Conservation (phyloP, 805 yeast species). For the Starmerella davenportii region DNA sequence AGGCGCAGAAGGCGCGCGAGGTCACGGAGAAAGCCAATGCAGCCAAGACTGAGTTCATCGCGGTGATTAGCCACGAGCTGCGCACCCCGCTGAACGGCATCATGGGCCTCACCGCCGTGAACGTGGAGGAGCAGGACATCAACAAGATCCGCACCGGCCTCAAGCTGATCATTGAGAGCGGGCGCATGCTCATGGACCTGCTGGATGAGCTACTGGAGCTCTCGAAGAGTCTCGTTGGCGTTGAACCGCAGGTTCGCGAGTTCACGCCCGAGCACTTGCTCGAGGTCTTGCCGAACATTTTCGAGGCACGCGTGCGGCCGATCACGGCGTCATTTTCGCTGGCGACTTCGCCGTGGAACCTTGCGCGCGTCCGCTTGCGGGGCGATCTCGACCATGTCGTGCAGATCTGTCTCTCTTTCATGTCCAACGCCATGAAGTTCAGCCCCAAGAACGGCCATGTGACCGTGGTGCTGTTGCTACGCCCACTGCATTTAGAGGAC, state of each 20-base stretch:
- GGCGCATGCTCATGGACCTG: constrained; percentile 73
- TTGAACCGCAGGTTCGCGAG: constrained; percentile 65
- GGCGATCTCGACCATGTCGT: constrained; percentile 84
- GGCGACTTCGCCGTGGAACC: constrained; percentile 34
- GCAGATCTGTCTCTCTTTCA: constrained; percentile 81
- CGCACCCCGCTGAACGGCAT: constrained; percentile 94
- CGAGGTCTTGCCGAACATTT: constrained; percentile 66
- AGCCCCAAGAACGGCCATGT: constrained; percentile 43
- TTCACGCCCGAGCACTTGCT: constrained; percentile 65
- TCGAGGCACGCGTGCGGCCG: constrained; percentile 35
- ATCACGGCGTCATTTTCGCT: constrained; percentile 54
- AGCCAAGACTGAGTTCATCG: constrained; percentile 85
- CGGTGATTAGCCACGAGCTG: constrained; percentile 83
- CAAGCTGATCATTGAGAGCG: constrained; percentile 75
- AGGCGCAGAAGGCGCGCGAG: constrained; percentile 39
- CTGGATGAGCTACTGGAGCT: constrained; percentile 81
- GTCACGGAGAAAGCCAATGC: constrained; percentile 60
- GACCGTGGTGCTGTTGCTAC: constrained; percentile 12
- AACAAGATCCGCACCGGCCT: constrained; percentile 53
- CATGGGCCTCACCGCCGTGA: constrained; percentile 87
- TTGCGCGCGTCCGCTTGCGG: constrained; percentile 36
- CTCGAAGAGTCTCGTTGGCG: constrained; percentile 70
- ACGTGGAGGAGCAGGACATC: constrained; percentile 67
- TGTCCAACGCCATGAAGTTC: constrained; percentile 80
- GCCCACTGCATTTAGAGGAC: constrained; percentile 1